phyloP scores from a whole-genome alignment of 345 rosid species.

The Eucalyptus regnans region DNA sequence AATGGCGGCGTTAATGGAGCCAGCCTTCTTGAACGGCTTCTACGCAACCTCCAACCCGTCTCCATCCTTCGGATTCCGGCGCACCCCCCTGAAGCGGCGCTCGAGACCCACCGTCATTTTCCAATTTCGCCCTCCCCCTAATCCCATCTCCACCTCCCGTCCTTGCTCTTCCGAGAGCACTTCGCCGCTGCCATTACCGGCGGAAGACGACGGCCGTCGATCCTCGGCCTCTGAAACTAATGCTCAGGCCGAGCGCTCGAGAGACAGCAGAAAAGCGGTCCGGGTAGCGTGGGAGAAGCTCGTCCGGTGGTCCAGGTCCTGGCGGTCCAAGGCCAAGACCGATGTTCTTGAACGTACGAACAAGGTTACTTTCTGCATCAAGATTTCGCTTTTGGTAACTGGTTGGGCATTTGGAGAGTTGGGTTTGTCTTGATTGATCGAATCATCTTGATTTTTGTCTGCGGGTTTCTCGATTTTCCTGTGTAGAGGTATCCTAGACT shows the following conservation, averaged over 20 bases:
- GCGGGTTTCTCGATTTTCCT: not conserved
- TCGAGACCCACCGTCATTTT: not conserved
- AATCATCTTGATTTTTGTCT: not conserved
- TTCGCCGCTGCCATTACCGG: not conserved
- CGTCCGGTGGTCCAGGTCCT: conserved; percentile 85
- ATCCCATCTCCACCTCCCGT: not conserved
- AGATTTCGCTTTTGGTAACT: not conserved
- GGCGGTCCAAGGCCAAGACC: conserved; percentile 65
- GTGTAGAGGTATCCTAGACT: not conserved
- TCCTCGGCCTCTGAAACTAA: not conserved
- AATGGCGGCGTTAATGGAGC: not conserved
- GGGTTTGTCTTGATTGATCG: not conserved
- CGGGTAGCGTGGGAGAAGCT: conserved; percentile 86
- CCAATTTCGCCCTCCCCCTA: not conserved
- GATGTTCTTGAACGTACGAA: conserved; percentile 71
- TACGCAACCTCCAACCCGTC: not conserved
- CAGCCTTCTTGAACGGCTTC: not conserved
- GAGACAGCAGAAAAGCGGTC: conserved; percentile 59
- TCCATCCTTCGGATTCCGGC: not conserved
- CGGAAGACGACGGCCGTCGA: not conserved
- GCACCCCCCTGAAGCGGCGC: not conserved
- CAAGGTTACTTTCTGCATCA: conserved; percentile 31
- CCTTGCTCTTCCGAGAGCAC: not conserved
- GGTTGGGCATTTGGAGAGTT: not conserved
- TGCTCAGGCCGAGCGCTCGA: not conserved